Percentiles rank a stretch among this genome's conserved stretches.
phyloP scores from a whole-genome alignment of 768 basidiomycete species.

The Auricularia sp. region DNA sequence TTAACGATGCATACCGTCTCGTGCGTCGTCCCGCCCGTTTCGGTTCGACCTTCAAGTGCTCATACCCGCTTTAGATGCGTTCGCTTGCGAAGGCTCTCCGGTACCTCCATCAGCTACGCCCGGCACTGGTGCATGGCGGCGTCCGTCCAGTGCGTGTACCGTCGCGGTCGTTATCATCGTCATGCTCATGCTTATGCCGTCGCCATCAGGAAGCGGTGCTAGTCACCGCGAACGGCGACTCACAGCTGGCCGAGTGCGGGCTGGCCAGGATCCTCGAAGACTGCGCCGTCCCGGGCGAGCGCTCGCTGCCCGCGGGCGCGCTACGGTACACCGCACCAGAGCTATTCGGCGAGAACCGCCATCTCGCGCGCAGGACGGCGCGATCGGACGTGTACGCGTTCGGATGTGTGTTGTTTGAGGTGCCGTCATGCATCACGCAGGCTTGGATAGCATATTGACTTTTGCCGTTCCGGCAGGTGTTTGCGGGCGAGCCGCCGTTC shows the following conservation, averaged over 20 bases:
- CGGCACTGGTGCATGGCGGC: neutral
- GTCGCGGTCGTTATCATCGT: neutral
- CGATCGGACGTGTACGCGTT: neutral
- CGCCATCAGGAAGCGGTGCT: neutral
- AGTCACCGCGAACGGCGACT: neutral
- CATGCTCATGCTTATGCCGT: neutral
- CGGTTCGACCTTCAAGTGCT: neutral
- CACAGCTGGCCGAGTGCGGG: neutral
- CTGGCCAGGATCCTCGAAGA: neutral
- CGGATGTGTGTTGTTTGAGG: neutral
- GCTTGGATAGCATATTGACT: neutral
- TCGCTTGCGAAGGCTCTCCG: neutral
- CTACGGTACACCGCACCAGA: neutral
- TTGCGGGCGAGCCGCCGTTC: neutral
- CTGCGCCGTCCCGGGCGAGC: neutral
- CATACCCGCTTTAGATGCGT: neutral
- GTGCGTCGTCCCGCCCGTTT: neutral
- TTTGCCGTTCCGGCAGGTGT: neutral
- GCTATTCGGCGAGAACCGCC: neutral
- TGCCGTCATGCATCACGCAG: neutral
- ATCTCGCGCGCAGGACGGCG: neutral
- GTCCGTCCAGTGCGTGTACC: neutral
- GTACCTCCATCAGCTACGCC: neutral
- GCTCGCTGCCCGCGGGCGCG: neutral
- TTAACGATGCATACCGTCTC: neutral